Evolutionary conservation across 1,139 yeast genomes (phyloP).

Genomic region (Saccharomyces hybrid): DNA sequence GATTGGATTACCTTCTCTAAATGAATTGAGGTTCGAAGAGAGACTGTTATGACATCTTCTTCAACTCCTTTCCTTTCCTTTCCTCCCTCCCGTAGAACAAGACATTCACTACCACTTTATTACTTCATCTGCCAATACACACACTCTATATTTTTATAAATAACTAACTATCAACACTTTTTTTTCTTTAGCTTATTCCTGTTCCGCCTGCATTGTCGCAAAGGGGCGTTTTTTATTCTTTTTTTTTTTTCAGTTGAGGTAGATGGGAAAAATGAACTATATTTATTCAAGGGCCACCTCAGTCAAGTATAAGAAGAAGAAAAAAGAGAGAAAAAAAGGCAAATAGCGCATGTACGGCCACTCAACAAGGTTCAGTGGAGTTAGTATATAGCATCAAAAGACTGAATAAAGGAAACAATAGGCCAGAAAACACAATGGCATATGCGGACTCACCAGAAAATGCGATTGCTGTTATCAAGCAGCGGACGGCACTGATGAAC

Average conservation of each 20-base stretch:
- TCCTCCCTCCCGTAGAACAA: background rate
- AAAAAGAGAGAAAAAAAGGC: background rate
- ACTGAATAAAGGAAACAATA: background rate
- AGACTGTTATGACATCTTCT: slow-evolving; percentile 41
- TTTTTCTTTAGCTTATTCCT: background rate
- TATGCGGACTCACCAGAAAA: slow-evolving; percentile 27
- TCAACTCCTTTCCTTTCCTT: background rate
- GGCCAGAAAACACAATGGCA: slow-evolving; percentile 13
- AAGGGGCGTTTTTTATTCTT: background rate
- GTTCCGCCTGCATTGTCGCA: background rate
- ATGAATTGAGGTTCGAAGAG: slow-evolving; percentile 92
- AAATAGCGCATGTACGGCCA: background rate
- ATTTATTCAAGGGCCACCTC: background rate
- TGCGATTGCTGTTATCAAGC: slow-evolving; percentile 41
- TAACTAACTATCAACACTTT: background rate
- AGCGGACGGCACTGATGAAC: slow-evolving; percentile 71
- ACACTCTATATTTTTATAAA: background rate
- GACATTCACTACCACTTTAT: background rate
- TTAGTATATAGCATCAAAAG: background rate
- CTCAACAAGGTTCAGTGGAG: background rate
- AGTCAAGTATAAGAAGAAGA: background rate
- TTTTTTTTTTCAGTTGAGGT: background rate
- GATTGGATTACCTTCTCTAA: slow-evolving; percentile 83
- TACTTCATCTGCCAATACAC: background rate
- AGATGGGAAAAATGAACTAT: background rate